Evolutionary conservation across 2,329 filamentous ascomycete species (phyloP).

Genomic region (Thelonectria rubi): DNA sequence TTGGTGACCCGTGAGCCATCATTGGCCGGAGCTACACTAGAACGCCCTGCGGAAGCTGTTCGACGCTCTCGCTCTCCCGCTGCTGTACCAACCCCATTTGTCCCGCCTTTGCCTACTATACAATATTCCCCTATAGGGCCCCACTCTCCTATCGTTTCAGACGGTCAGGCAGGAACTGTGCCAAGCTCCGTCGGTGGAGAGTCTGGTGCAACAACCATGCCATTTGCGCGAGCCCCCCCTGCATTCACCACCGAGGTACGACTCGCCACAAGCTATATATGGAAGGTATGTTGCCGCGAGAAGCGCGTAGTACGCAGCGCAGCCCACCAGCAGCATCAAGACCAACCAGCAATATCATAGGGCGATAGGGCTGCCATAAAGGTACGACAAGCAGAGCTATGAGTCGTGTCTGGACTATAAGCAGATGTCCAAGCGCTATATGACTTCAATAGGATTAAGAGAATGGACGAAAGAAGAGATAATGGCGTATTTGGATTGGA

Average conservation of each 20-base stretch:
- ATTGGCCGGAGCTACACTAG: not conserved
- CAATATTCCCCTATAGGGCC: not conserved
- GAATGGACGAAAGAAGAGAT: constrained; percentile 5
- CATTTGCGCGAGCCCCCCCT: not conserved
- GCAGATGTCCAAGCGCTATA: constrained; percentile 3
- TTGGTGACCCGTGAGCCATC: not conserved
- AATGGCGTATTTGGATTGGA: constrained; percentile 8
- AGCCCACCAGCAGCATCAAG: constrained; percentile 11
- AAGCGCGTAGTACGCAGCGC: constrained; percentile 5
- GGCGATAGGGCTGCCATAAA: constrained; percentile 4
- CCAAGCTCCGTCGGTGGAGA: not conserved
- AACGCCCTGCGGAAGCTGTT: not conserved
- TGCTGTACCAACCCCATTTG: not conserved
- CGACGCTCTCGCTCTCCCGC: not conserved
- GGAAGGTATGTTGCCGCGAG: not conserved
- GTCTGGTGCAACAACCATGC: not conserved
- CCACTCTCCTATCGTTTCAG: not conserved
- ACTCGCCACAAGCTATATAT: not conserved
- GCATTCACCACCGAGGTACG: not conserved
- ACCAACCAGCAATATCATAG: constrained; percentile 11
- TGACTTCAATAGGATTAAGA: not conserved
- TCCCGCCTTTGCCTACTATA: not conserved
- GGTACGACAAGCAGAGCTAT: constrained; percentile 3
- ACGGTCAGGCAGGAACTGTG: not conserved
- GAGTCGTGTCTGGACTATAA: constrained; percentile 9